Conservation (phyloP, 768 basidiomycete species). For the Russula dissimulans region DNA sequence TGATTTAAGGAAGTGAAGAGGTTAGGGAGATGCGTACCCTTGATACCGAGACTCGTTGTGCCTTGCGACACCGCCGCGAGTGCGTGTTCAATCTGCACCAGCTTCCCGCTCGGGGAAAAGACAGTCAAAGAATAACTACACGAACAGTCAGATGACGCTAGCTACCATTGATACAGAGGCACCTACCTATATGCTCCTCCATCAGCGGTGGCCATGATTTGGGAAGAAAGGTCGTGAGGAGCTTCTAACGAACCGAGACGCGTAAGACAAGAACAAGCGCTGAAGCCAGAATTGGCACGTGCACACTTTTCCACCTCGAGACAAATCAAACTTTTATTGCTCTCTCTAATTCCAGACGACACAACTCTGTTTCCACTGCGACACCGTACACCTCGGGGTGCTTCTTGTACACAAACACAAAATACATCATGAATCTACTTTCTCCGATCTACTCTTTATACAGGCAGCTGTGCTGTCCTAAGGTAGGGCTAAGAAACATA, state of each 20-base stretch:
- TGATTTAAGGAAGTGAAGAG: conserved; percentile 13
- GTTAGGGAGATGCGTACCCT: conserved; percentile 49
- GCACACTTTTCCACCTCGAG: not conserved
- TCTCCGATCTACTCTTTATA: conserved; percentile 22
- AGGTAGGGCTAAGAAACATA: conserved; percentile 60
- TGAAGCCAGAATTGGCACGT: not conserved
- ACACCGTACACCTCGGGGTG: too few relatives aligned
- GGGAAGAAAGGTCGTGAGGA: not conserved
- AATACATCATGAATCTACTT: not conserved
- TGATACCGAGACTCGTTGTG: conserved; percentile 96
- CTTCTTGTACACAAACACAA: not conserved
- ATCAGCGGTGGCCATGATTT: conserved; percentile 68
- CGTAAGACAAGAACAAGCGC: conserved; percentile 9
- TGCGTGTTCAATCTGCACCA: conserved; percentile 99
- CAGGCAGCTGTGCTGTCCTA: conserved; percentile 57
- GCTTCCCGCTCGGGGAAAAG: conserved; percentile 97
- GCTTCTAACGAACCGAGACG: not conserved
- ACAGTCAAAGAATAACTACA: conserved; percentile 95
- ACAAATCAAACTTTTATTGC: too few relatives aligned
- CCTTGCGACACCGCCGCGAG: conserved; percentile 92
- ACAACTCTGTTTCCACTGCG: too few relatives aligned
- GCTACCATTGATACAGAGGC: not conserved
- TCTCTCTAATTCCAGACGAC: too few relatives aligned
- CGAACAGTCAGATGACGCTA: not conserved
- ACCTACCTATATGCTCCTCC: conserved; percentile 32